A percentile compares a stretch with the other conserved stretches of the same genome.
Conservation (phyloP, 202 grass and related monocot species). For the Brachypodium distachyon region DNA sequence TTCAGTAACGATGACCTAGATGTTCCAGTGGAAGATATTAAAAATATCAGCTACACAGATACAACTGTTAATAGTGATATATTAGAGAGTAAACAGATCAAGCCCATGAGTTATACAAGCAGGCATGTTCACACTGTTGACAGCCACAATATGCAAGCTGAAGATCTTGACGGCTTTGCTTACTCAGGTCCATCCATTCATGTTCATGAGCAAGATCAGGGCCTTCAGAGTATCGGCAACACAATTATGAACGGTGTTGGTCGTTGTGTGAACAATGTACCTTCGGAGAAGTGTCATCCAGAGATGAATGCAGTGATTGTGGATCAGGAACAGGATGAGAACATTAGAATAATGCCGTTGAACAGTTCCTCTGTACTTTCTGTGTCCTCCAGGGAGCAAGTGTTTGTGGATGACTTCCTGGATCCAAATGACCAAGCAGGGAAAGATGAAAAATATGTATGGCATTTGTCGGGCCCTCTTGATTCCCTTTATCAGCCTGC, state of each 20-base stretch:
- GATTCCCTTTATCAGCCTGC: slow-evolving; percentile 22
- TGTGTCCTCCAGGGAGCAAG: slow-evolving; percentile 6
- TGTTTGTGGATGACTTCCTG: neutral
- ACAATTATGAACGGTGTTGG: neutral
- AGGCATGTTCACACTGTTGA: neutral
- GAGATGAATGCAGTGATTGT: neutral
- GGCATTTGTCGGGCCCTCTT: slow-evolving; percentile 8
- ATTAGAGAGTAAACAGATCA: neutral
- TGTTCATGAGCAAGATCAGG: slow-evolving; percentile 13
- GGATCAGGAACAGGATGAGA: neutral
- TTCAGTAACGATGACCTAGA: slow-evolving; percentile 12
- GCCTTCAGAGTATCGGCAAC: neutral
- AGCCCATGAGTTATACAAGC: neutral
- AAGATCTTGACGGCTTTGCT: slow-evolving; percentile 10
- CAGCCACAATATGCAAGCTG: neutral
- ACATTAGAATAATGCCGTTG: neutral
- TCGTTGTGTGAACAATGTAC: neutral
- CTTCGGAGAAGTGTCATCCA: neutral
- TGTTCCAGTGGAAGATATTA: neutral
- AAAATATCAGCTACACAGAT: neutral
- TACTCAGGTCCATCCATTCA: neutral
- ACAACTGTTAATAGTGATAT: neutral
- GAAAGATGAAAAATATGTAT: slow-evolving; percentile 5
- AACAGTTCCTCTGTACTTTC: neutral
- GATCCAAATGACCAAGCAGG: slow-evolving; percentile 7